phyloP scores from a whole-genome alignment of 2,329 filamentous ascomycete genomes.

The Chalaropsis thielavioides region DNA sequence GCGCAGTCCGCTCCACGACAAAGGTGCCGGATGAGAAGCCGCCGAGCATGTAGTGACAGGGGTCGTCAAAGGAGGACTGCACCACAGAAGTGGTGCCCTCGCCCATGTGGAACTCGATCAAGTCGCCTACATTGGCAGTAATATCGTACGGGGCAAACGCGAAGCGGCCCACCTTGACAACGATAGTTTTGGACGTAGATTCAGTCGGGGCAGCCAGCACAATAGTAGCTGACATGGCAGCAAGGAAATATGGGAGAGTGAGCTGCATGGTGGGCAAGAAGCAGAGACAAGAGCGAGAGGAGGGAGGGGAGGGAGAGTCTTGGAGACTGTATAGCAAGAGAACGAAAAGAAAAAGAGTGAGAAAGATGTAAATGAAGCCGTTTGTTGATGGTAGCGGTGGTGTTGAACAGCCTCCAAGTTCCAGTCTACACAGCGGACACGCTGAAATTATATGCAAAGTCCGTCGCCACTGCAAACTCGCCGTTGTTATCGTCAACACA shows the following conservation, averaged over 20 bases:
- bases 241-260: neutral
- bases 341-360: too few species aligned
- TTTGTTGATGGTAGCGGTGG: too few species aligned
- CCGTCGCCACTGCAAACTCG: too few species aligned
- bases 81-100: conserved; percentile 26
- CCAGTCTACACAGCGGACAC: too few species aligned
- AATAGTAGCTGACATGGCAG: neutral
- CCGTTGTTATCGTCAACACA: too few species aligned
- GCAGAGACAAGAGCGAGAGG: neutral
- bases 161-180: neutral
- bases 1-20: conserved; percentile 25
- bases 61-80: neutral
- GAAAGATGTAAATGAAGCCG: too few species aligned
- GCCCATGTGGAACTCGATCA: conserved; percentile 42
- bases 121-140: conserved; percentile 34
- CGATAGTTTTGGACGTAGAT: neutral
- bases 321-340: neutral
- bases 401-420: too few species aligned
- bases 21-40: neutral
- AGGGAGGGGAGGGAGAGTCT: neutral
- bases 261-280: neutral
- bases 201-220: too few species aligned
- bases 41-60: neutral
- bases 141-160: conserved; percentile 37
- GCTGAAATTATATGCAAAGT: too few species aligned